Conservation (phyloP, 306 rosid species). For the Vicia sativa region DNA sequence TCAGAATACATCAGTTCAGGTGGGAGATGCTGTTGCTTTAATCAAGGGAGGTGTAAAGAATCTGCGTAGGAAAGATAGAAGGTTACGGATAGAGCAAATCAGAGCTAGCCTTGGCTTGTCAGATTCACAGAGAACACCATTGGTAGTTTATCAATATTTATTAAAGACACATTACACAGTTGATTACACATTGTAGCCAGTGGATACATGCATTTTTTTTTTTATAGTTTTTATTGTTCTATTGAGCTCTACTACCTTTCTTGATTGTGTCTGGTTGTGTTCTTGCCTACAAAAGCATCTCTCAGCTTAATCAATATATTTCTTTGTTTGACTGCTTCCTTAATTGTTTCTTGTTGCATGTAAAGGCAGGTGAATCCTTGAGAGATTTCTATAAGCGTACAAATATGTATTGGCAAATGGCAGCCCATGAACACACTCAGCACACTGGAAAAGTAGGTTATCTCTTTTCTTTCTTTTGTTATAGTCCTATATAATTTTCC, state of each 20-base stretch:
- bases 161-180: neutral
- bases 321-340: slow-evolving; percentile 27
- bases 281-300: slow-evolving; percentile 1
- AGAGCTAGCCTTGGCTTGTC: slow-evolving; percentile 99
- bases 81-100: slow-evolving; percentile 92
- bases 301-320: slow-evolving; percentile 19
- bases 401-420: slow-evolving; percentile 99
- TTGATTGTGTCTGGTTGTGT: slow-evolving; percentile 26
- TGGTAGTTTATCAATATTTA: slow-evolving; percentile 52
- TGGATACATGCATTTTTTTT: slow-evolving; percentile 5
- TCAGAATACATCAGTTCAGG: slow-evolving; percentile 56
- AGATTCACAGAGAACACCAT: slow-evolving; percentile 93
- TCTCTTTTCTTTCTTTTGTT: slow-evolving; percentile 5
- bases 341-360: slow-evolving; percentile 42
- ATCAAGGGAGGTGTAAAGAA: slow-evolving; percentile 78
- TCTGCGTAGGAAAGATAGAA: slow-evolving; percentile 90
- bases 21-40: slow-evolving; percentile 92
- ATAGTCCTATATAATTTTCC: neutral
- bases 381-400: slow-evolving; percentile 91
- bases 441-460: slow-evolving; percentile 88
- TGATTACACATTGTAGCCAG: slow-evolving; percentile 23
- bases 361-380: slow-evolving; percentile 85
- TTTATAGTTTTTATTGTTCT: neutral
- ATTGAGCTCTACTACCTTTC: slow-evolving; percentile 2
- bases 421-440: slow-evolving; percentile 99